Evolutionary conservation across 1,284 basidiomycete species (phyloP).

Genomic region (Ustilago xerochloae): DNA sequence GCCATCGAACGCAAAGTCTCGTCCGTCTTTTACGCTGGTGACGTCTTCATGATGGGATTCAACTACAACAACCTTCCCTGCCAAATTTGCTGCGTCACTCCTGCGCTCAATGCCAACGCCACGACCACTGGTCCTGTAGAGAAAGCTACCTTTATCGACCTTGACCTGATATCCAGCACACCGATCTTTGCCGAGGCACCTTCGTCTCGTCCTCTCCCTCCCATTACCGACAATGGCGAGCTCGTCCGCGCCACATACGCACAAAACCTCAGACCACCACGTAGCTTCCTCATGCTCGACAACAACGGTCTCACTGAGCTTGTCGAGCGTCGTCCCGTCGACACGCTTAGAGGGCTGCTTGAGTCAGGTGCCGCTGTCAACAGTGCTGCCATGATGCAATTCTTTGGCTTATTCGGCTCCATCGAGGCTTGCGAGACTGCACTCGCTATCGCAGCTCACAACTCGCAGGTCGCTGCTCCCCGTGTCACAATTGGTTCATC

Average conservation of each 20-base stretch:
- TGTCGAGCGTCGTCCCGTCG: conserved; percentile 83
- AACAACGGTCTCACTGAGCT: conserved; percentile 85
- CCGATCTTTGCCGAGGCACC: conserved; percentile 56
- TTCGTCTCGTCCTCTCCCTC: conserved; percentile 13
- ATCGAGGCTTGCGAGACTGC: conserved; percentile 86
- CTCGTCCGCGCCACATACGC: conserved; percentile 80
- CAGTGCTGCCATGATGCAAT: conserved; percentile 61
- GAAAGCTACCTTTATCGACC: conserved; percentile 48
- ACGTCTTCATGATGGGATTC: conserved; percentile 54
- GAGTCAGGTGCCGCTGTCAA: conserved; percentile 60
- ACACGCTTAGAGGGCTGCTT: conserved; percentile 75
- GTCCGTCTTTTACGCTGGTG: conserved; percentile 47
- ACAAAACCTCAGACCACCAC: conserved; percentile 79
- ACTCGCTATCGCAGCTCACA: conserved; percentile 74
- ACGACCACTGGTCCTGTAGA: conserved; percentile 42
- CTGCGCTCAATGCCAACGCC: conserved; percentile 31
- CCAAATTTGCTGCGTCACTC: conserved; percentile 51
- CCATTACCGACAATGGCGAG: conserved; percentile 48
- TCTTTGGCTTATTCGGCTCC: conserved; percentile 59
- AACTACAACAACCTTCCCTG: conserved; percentile 43
- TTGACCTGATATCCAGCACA: conserved; percentile 48
- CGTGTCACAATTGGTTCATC: conserved; percentile 38
- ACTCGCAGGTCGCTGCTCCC: conserved; percentile 55
- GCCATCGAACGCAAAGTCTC: conserved; percentile 42
- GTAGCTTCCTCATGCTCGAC: conserved; percentile 85